These are phyloP conservation scores for Polytrichum commune DNA, from an alignment of 225 moss, liverwort and hornwort species.

Conservation along the genomic window DNA sequence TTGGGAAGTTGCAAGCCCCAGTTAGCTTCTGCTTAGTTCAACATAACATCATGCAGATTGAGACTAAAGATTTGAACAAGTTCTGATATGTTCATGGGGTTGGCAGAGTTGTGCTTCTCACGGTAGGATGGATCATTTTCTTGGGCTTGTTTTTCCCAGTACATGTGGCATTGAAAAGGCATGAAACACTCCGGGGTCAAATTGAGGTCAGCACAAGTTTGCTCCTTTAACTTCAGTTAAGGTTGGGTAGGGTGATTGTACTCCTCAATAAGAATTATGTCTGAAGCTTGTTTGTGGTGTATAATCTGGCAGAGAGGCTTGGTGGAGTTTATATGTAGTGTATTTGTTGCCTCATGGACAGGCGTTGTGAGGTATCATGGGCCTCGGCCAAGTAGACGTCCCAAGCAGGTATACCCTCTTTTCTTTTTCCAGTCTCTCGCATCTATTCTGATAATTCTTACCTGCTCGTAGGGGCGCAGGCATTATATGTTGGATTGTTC, in stretches of 20 bases:
- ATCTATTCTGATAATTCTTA: too few species aligned
- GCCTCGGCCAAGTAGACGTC: slow-evolving; percentile 84
- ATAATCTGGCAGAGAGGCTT: slow-evolving; percentile 74
- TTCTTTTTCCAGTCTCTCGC: too few species aligned
- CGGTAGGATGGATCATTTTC: slow-evolving; percentile 81
- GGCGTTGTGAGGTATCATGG: slow-evolving; percentile 94
- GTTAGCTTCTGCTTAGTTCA: too few species aligned
- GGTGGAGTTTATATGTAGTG: slow-evolving; percentile 95
- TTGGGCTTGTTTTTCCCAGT: slow-evolving; percentile 83
- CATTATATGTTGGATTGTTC: too few species aligned
- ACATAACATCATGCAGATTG: not conserved
- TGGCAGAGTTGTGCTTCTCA: slow-evolving; percentile 76
- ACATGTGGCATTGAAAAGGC: slow-evolving; percentile 61
- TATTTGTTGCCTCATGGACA: slow-evolving; percentile 96
- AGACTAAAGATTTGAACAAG: not conserved
- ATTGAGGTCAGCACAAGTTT: slow-evolving; percentile 62
- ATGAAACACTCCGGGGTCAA: slow-evolving; percentile 63
- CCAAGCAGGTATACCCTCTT: slow-evolving; percentile 67
- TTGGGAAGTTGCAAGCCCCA: too few species aligned
- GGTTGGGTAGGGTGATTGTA: not conserved
- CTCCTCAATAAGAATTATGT: not conserved
- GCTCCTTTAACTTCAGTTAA: not conserved
- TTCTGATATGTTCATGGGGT: slow-evolving; percentile 3
- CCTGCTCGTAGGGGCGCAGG: too few species aligned
- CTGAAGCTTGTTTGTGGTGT: slow-evolving; percentile 15